Base-by-base conservation (phyloP, 176 grass and related monocot species). In the Oryza rufipogon region DNA sequence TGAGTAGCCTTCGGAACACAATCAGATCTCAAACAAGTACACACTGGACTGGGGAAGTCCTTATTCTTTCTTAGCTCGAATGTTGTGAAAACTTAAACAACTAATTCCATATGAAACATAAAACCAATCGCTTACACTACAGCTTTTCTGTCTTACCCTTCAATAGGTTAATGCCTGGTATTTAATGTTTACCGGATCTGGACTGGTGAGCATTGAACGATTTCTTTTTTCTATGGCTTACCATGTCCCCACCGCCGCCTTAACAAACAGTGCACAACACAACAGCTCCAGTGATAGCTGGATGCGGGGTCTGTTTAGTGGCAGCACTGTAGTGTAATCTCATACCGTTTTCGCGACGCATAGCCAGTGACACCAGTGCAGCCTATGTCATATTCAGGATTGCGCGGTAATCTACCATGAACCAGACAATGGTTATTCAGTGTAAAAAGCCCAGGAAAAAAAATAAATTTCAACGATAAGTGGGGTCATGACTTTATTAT, bases 81-180 rank as follows among this genome's bases (percentile, higher is more conserved):
- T 66, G 22, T 42, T 81, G 38, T 48, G 19, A 56, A 66, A 67
- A 63, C 15, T 78, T 64, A 44, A 22, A 38, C 33, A 36, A 70
- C 39, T 13, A 20, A 56, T 70, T 16, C 78, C 12, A 56, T 69
- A 80, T 60, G 14, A 32, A 70, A 61, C n/a, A 58, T 7, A 33
- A 42, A 41, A 74, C 14, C 16, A 83, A 65, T 9, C 28, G 2
- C 47, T 47, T 47, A 56, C 15, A 48, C 38, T 48, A 48, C 38
- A 73, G 11, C 70, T 45, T 82, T 30, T 39, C n/a, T 74, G 54
- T 46, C 41, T 22, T 34, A 15, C 64, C 70, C 52, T 41, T 64
- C 54, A 19, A 17, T 11, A 54, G 66, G 51, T 11, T 11, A 58
- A 42, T 45, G 54, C 48, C 48, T 38, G 54, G 56, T 22, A 70